Evolutionary conservation across 2,329 filamentous ascomycete species (phyloP), one percentile per base, ranked within the genome.

Genomic region (Erysiphe pulchra): DNA sequence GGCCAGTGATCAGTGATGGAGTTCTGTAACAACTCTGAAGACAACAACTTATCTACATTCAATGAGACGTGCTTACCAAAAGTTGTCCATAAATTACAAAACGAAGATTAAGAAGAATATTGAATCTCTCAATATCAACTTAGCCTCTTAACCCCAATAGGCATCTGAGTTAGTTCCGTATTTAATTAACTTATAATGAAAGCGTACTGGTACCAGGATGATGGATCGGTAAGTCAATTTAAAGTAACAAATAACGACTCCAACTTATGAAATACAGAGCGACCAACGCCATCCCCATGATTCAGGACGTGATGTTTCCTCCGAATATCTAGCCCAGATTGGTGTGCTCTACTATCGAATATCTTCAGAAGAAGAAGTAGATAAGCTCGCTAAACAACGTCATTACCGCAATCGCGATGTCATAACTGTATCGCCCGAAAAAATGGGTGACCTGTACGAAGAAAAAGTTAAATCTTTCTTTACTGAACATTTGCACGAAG

Each of bases 321-420:
- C 69, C 43, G 65, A 70, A 5, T 75, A 80, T 47, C 77, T 98
- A 48, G 61, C 68, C 51, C 68, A 71, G 46, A 68, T 95, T 16
- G 87, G 87, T 48, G 84, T 98, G 34, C 63, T 83, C 40, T 90
- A 92, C 68, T 75, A 74, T 60, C 67, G 71, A 58, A 73, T 80
- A 54, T 65, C 75, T 12, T 64, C 73, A 32, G 59, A 86, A 43
- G 63, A 67, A 31, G 67, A 68, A 24, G 85, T 95, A 37, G 70
- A 95, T 60, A 60, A 64, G 39, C 71, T 98, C 40, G 87, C 90
- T 2, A 54, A 62, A 3, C 66, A 80, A 52, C 80, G 87, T 49
- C 70, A 73, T 54, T 95, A 98, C 70, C 86, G 80, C 66, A 94
- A 95, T 67, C 80, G 87, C 47, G 90, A 98, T 65, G 77, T 92